Evolutionary conservation across 192 early-diverging fungal genomes (phyloP).

Genomic region (Umbelopsis ramanniana): DNA sequence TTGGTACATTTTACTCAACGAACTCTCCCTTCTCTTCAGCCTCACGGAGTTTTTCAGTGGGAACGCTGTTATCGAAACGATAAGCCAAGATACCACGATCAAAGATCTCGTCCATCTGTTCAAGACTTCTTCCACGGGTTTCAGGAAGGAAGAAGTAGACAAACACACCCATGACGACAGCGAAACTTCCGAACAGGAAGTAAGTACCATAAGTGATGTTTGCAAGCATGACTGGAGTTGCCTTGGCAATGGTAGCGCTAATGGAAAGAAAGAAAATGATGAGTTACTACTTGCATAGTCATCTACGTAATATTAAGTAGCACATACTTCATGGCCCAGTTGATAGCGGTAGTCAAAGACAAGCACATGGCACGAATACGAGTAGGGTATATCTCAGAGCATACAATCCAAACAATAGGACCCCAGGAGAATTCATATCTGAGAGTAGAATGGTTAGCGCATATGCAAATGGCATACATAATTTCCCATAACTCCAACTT

Average conservation of each 20-base stretch:
- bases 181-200: constrained; percentile 67
- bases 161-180: constrained; percentile 57
- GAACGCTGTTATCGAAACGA: not conserved
- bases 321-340: constrained; percentile 70
- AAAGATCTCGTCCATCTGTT: constrained; percentile 76
- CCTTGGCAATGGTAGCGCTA: constrained; percentile 62
- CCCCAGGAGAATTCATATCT: constrained; percentile 81
- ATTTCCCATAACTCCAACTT: not conserved
- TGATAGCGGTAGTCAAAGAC: constrained; percentile 69
- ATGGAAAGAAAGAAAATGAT: not conserved
- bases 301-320: not conserved
- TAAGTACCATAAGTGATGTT: constrained; percentile 64
- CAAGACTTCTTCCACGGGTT: constrained; percentile 78
- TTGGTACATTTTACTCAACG: not conserved
- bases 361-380: constrained; percentile 73
- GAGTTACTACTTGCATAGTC: not conserved
- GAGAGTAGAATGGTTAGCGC: constrained; percentile 54
- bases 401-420: constrained; percentile 78
- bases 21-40: constrained; percentile 10
- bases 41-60: not conserved
- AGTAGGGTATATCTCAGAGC: constrained; percentile 80
- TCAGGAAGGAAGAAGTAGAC: constrained; percentile 76
- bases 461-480: not conserved
- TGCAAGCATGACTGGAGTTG: constrained; percentile 63
- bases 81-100: not conserved